phyloP scores from a whole-genome alignment of 2,329 filamentous ascomycete species.

The Cercospora zeina region DNA sequence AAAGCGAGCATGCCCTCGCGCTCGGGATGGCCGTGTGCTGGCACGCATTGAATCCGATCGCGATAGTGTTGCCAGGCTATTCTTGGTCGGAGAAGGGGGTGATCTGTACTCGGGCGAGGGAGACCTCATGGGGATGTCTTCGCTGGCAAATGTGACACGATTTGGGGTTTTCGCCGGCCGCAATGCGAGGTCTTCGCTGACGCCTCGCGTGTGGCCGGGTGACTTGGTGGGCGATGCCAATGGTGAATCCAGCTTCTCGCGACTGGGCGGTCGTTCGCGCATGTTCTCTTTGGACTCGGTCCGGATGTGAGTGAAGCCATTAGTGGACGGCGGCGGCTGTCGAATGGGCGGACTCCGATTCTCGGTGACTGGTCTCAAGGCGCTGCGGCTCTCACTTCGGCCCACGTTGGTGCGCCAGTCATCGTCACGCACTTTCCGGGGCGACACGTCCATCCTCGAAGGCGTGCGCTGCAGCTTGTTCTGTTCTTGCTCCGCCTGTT shows the following conservation, averaged over 20 bases:
- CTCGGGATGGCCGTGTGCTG: constrained; percentile 37
- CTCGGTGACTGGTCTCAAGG: constrained; percentile 35
- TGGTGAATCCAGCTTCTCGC: constrained; percentile 21
- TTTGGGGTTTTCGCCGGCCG: constrained; percentile 26
- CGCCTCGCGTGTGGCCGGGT: constrained; percentile 31
- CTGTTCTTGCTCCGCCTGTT: constrained; percentile 32
- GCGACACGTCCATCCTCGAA: constrained; percentile 36
- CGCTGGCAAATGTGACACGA: constrained; percentile 14
- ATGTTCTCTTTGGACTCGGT: constrained; percentile 37
- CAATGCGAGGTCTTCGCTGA: constrained; percentile 32
- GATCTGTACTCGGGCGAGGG: constrained; percentile 23
- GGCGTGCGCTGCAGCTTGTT: constrained; percentile 23
- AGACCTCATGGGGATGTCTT: constrained; percentile 7
- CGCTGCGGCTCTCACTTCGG: constrained; percentile 35
- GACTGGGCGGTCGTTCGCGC: constrained; percentile 27
- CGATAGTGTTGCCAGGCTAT: constrained; percentile 41
- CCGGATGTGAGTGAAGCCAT: constrained; percentile 25
- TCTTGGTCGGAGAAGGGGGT: constrained; percentile 33
- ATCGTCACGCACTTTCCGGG: constrained; percentile 38
- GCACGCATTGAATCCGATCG: constrained; percentile 43
- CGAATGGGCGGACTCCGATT: constrained; percentile 32
- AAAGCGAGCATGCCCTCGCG: constrained; percentile 39
- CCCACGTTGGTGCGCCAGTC: constrained; percentile 38
- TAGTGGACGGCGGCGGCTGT: constrained; percentile 14
- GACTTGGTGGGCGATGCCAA: constrained; percentile 29